These are phyloP conservation scores for Rhytidiadelphus loreus DNA, from an alignment of 225 moss, liverwort and hornwort species.

Conservation along the genomic window DNA sequence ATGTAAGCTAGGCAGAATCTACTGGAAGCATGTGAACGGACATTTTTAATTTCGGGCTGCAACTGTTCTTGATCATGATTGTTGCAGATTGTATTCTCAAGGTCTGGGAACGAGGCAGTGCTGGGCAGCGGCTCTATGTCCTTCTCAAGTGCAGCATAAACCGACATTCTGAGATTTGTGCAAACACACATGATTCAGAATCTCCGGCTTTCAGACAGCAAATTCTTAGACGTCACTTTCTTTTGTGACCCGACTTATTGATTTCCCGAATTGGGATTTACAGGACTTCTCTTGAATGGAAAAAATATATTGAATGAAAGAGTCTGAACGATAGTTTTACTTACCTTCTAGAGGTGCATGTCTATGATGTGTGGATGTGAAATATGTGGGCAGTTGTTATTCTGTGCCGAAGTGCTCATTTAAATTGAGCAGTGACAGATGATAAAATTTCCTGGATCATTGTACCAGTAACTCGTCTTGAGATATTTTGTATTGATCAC, in stretches of 20 bases:
- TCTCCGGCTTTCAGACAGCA: neutral
- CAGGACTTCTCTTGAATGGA: too few relatives aligned
- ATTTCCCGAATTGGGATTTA: too few relatives aligned
- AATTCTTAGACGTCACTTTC: neutral
- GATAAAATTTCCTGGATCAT: too few relatives aligned
- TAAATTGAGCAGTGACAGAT: too few relatives aligned
- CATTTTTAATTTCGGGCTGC: neutral
- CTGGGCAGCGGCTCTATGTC: neutral
- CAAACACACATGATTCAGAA: neutral
- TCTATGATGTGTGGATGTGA: too few relatives aligned
- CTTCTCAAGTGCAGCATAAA: conserved; percentile 1
- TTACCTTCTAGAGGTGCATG: too few relatives aligned
- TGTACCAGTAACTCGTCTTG: too few relatives aligned
- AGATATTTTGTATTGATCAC: too few relatives aligned
- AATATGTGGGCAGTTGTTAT: too few relatives aligned
- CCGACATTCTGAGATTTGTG: neutral
- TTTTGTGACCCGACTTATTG: neutral
- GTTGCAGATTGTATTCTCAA: conserved; percentile 35
- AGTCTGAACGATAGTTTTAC: too few relatives aligned
- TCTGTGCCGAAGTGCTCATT: too few relatives aligned
- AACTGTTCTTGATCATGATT: neutral
- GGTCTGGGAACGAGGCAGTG: conserved; percentile 18
- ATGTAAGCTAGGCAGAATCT: neutral
- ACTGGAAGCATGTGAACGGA: neutral
- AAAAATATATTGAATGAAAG: too few relatives aligned